Percentiles rank a stretch among this genome's conserved stretches.
These are phyloP conservation scores for Aspergillus sp. DNA, from an alignment of 2,329 filamentous ascomycete genomes.

Conservation along the genomic window DNA sequence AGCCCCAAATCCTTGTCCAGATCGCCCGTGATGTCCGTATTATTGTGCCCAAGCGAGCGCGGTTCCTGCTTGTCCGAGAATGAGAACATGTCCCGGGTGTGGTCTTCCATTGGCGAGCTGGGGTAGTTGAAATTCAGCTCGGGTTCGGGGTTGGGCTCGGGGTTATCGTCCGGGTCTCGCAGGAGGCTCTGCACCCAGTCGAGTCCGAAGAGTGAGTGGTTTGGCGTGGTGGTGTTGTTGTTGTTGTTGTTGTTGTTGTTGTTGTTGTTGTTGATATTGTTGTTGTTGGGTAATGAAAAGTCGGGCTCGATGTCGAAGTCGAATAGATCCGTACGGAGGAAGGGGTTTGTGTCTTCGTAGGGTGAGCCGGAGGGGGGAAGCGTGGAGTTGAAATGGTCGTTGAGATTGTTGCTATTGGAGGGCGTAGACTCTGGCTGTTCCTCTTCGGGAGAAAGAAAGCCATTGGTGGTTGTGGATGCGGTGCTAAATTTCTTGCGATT, in stretches of 20 bases:
- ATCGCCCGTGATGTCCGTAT: slow-evolving; percentile 35
- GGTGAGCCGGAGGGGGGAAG: slow-evolving; percentile 5
- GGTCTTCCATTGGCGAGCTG: slow-evolving; percentile 1
- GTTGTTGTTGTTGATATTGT: not conserved
- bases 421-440: slow-evolving; percentile 17
- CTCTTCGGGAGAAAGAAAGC: not conserved
- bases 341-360: slow-evolving; percentile 12
- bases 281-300: slow-evolving; percentile 5
- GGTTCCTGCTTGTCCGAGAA: slow-evolving; percentile 20
- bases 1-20: slow-evolving; percentile 37
- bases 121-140: slow-evolving; percentile 17
- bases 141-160: not conserved
- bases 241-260: too few species aligned
- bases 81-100: slow-evolving; percentile 19
- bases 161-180: slow-evolving; percentile 9
- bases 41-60: slow-evolving; percentile 11
- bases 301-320: slow-evolving; percentile 26
- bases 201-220: slow-evolving; percentile 22
- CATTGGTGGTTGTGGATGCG: slow-evolving; percentile 6
- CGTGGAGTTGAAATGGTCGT: slow-evolving; percentile 19
- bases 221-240: not conserved
- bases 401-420: slow-evolving; percentile 21
- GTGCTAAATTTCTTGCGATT: slow-evolving; percentile 1
- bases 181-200: slow-evolving; percentile 35
- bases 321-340: slow-evolving; percentile 20